Base-by-base conservation (phyloP, 106 monocot genomes). In the Acorus gramineus region DNA sequence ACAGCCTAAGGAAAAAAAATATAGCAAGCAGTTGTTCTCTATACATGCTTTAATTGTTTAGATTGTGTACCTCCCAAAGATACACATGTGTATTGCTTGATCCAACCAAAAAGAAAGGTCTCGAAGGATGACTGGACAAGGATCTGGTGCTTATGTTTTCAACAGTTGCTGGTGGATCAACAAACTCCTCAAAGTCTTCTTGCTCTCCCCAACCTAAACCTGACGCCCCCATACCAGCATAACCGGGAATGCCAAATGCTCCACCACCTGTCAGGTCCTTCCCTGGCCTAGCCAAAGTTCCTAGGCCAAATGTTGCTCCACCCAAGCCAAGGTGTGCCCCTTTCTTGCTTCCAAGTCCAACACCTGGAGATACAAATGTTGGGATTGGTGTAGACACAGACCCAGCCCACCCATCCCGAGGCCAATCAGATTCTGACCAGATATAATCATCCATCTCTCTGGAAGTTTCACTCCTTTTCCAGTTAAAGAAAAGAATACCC, bases 211-310 rank as follows among this genome's bases (percentile, higher is more conserved):
- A 96, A 8, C 82, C 84, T 56, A 96, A 73, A 28, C 90, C 80
- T 49, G 85, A 82, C 8, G 86, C 89, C 14, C 89, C 89, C 56
- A 96, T 87, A 61, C 90, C 90, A 70, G 94, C 94, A 82, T 95
- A 95, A 50, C 94, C 94, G 53, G 90, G 90, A 76, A 90, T 84
- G 46, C 90, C 94, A 84, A 95, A 95, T 11, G 90, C 81, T 46
- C 80, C 86, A 55, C 90, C 90, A 80, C 82, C 90, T 14, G 87
- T 90, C 72, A 90, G 57, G 49, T 86, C 84, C 72, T 71, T 89
- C 63, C 84, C 77, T 62, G 92, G 82, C 69, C 81, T 78, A 71
- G 82, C 80, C 70, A 85, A 73, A 10, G 75, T 75, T 28, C 71
- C 73, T 47, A 80, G 56, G 5, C 76, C 81, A 57, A 64, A 50